These are phyloP conservation scores for Rhodotorula babjevae DNA, from an alignment of 768 basidiomycete species.

Conservation along the genomic window DNA sequence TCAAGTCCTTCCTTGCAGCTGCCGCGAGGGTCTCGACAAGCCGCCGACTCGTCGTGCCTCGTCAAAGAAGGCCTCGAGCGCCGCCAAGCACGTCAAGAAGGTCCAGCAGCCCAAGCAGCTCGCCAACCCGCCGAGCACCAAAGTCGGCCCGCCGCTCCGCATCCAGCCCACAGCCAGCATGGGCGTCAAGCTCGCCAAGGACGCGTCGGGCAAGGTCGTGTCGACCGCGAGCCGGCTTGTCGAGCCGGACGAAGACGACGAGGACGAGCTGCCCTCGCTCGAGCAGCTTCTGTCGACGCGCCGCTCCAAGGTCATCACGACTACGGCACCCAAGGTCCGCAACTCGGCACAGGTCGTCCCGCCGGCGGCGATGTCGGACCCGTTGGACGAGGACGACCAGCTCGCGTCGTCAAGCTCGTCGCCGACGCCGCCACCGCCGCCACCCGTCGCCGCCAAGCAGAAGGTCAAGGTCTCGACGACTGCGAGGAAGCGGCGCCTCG, in stretches of 20 bases:
- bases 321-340: too few relatives aligned
- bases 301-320: not conserved
- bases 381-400: not conserved
- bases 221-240: not conserved
- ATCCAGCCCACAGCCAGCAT: not conserved
- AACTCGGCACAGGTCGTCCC: too few relatives aligned
- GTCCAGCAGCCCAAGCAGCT: not conserved
- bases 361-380: too few relatives aligned
- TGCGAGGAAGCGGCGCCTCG: not conserved
- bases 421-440: not conserved
- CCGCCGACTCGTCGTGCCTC: constrained; percentile 11
- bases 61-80: not conserved
- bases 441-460: too few relatives aligned
- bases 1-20: constrained; percentile 16
- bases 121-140: too few relatives aligned
- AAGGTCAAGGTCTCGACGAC: not conserved
- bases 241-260: not conserved
- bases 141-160: constrained; percentile 1
- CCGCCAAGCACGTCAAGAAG: not conserved
- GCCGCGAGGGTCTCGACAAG: constrained; percentile 33
- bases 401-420: not conserved
- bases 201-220: not conserved
- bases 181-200: constrained; percentile 9
- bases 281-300: not conserved
- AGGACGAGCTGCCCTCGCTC: not conserved